Evolutionary conservation across 129 eudicot species (phyloP).

Genomic region (Flaveria linearis): DNA sequence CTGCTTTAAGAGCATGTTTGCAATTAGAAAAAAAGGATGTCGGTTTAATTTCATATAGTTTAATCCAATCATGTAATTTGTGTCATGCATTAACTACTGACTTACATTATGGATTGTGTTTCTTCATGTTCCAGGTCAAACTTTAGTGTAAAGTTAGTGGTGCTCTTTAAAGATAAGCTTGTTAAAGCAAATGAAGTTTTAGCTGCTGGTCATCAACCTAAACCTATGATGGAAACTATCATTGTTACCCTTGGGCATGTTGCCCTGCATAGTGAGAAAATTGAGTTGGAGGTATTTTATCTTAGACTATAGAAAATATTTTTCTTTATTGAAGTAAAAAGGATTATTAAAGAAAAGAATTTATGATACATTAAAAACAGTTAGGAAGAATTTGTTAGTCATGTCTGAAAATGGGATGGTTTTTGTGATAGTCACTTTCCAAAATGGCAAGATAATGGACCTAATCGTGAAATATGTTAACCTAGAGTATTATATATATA

Average conservation of each 20-base stretch:
- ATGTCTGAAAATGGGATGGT: background rate
- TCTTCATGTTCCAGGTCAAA: constrained; percentile 60
- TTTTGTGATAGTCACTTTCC: background rate
- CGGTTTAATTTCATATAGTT: too few species aligned
- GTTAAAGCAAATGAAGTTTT: constrained; percentile 69
- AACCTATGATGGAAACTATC: constrained; percentile 71
- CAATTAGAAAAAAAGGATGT: too few species aligned
- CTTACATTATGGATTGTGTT: constrained; percentile 3
- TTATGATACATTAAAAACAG: background rate
- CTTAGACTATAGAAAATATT: background rate
- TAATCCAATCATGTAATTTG: background rate
- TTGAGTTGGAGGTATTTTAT: constrained; percentile 79
- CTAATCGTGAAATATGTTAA: background rate
- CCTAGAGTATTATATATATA: too few species aligned
- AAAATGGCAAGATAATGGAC: constrained; percentile 3
- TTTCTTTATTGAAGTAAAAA: background rate
- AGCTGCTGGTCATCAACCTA: constrained; percentile 75
- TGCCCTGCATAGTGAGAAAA: constrained; percentile 73
- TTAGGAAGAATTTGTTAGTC: constrained; percentile 1
- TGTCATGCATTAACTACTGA: constrained; percentile 10
- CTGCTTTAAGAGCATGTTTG: too few species aligned
- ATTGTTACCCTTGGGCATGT: constrained; percentile 81
- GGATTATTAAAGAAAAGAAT: background rate
- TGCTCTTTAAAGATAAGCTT: constrained; percentile 49
- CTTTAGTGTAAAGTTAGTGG: constrained; percentile 70